These are phyloP conservation scores for Mitragyna speciosa DNA, from an alignment of 257 asterid species.

Conservation along the genomic window DNA sequence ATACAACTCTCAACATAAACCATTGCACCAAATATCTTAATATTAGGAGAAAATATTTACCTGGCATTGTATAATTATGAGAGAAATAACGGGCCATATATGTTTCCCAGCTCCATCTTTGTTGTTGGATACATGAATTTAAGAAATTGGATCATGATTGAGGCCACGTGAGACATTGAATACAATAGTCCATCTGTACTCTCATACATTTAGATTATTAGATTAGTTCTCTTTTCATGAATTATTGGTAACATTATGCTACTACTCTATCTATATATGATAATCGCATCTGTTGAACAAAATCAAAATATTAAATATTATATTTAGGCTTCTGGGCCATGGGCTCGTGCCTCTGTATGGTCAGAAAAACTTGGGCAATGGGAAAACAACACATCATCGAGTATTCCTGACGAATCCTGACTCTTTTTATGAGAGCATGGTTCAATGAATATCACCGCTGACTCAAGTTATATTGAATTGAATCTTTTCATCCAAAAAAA, in stretches of 20 bases:
- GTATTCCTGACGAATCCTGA: background rate
- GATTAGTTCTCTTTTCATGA: background rate
- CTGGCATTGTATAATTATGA: background rate
- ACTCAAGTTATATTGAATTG: background rate
- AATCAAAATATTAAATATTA: too few species aligned
- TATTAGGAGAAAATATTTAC: too few species aligned
- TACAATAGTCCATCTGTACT: background rate
- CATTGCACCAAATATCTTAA: too few species aligned
- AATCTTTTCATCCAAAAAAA: too few species aligned
- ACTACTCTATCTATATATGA: background rate
- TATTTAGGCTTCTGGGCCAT: background rate
- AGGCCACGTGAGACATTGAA: background rate
- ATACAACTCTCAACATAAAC: too few species aligned
- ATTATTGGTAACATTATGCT: background rate
- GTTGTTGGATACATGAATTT: background rate
- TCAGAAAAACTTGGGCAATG: background rate
- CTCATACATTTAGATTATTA: background rate
- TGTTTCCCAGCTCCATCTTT: conserved; percentile 12
- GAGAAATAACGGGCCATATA: background rate
- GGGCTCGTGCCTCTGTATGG: background rate
- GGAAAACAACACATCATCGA: background rate
- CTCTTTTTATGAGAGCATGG: background rate
- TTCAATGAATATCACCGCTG: background rate
- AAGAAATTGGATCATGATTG: background rate
- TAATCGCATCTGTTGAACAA: background rate